These are phyloP conservation scores for Penicillium aurantiogriseum DNA, from an alignment of 2,329 filamentous ascomycete species.

Conservation along the genomic window DNA sequence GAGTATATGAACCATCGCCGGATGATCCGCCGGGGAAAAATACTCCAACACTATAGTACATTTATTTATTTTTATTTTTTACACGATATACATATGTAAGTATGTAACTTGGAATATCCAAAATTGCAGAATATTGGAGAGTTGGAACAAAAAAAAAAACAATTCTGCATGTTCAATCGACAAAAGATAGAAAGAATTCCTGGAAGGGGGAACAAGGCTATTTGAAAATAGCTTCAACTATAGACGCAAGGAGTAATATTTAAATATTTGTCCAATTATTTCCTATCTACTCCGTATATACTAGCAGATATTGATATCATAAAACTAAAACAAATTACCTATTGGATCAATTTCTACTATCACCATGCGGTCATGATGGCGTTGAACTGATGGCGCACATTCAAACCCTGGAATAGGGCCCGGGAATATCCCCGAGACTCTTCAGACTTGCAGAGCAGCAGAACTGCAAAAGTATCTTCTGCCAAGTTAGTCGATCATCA, in stretches of 20 bases:
- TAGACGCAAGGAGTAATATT: constrained; percentile 6
- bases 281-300: not conserved
- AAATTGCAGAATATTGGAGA: not conserved
- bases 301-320: not conserved
- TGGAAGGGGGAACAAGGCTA: not conserved
- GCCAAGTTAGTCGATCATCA: not conserved
- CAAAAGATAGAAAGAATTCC: too few species aligned
- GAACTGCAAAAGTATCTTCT: not conserved
- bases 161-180: not conserved
- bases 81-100: not conserved
- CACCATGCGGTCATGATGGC: constrained; percentile 23
- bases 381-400: constrained; percentile 7
- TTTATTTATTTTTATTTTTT: not conserved
- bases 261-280: constrained; percentile 1
- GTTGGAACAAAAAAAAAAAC: not conserved
- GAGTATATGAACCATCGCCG: constrained; percentile 5
- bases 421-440: not conserved
- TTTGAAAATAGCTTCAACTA: constrained; percentile 3
- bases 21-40: constrained; percentile 6
- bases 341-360: constrained; percentile 1
- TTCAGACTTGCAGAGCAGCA: not conserved
- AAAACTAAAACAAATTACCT: not conserved
- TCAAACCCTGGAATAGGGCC: not conserved
- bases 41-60: not conserved
- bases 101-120: not conserved